These are phyloP conservation scores for Naganishia albida DNA, from an alignment of 1,284 basidiomycete genomes.

Conservation along the genomic window DNA sequence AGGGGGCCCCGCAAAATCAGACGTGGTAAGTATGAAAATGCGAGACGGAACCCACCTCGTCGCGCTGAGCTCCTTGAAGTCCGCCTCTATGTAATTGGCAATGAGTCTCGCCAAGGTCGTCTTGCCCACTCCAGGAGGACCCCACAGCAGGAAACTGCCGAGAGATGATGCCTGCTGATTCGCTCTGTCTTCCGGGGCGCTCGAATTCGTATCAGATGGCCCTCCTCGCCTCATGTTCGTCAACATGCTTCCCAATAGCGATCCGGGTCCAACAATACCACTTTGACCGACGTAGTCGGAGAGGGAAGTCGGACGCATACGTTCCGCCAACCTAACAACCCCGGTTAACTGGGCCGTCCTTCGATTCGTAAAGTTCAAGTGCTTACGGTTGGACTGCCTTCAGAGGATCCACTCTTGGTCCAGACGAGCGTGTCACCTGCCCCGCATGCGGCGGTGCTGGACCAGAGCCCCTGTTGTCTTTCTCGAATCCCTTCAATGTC, in stretches of 20 bases:
- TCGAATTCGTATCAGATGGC: background rate
- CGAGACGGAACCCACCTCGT: conserved; percentile 55
- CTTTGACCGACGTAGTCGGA: conserved; percentile 47
- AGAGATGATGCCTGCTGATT: conserved; percentile 35
- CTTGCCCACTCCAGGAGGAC: conserved; percentile 53
- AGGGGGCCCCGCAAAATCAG: background rate
- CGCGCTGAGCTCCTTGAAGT: conserved; percentile 74
- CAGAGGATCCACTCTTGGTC: conserved; percentile 44
- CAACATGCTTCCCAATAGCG: conserved; percentile 47
- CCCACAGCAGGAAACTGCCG: conserved; percentile 53
- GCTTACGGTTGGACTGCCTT: conserved; percentile 51
- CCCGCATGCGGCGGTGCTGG: conserved; percentile 2
- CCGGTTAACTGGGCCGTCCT: too few species aligned
- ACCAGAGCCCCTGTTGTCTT: background rate
- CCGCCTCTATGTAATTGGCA: conserved; percentile 62
- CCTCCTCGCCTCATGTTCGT: conserved; percentile 32
- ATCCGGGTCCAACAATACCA: conserved; percentile 49
- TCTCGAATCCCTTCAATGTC: background rate
- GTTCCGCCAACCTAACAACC: conserved; percentile 48
- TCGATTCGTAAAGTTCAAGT: too few species aligned
- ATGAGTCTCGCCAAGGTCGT: conserved; percentile 72
- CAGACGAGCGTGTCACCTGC: conserved; percentile 36
- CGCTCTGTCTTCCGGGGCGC: background rate
- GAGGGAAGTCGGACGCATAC: conserved; percentile 46
- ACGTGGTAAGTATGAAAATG: background rate